A percentile compares a stretch with the other conserved stretches of the same genome.
Conservation (phyloP, 805 yeast species). For the Hanseniaspora meyeri region DNA sequence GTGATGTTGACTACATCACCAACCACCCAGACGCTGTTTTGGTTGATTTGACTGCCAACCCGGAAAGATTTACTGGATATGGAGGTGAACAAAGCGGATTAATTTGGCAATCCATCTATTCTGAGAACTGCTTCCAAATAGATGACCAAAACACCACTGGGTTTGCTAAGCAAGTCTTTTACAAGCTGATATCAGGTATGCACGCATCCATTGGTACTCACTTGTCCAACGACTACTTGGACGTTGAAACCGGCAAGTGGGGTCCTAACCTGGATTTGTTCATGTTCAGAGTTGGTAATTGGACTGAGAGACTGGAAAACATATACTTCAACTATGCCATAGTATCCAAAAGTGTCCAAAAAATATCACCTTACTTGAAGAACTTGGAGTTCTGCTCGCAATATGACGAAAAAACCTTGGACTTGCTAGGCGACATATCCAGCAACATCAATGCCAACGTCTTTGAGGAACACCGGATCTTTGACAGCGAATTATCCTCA, state of each 20-base stretch:
- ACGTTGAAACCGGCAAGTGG: constrained; percentile 63
- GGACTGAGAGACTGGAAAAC: constrained; percentile 79
- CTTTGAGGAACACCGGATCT: constrained; percentile 40
- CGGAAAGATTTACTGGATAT: constrained; percentile 93
- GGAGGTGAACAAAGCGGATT: constrained; percentile 84
- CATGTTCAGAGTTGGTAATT: constrained; percentile 79
- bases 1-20: constrained; percentile 49
- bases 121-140: constrained; percentile 65
- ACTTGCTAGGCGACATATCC: constrained; percentile 32
- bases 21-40: constrained; percentile 56
- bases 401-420: constrained; percentile 36
- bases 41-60: constrained; percentile 77
- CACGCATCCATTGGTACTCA: constrained; percentile 94
- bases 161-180: constrained; percentile 77
- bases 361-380: constrained; percentile 43
- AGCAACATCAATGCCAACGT: constrained; percentile 28
- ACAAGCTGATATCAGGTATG: constrained; percentile 78
- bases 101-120: constrained; percentile 87
- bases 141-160: constrained; percentile 20
- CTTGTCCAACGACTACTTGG: constrained; percentile 67
- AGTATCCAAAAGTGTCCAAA: constrained; percentile 67
- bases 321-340: constrained; percentile 86
- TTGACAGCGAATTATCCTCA: constrained; percentile 34
- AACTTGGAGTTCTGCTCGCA: constrained; percentile 38
- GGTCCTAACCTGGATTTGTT: constrained; percentile 72